Conservation (phyloP, 163 green algal genomes). For the Chlamydomonas reinhardtii region DNA sequence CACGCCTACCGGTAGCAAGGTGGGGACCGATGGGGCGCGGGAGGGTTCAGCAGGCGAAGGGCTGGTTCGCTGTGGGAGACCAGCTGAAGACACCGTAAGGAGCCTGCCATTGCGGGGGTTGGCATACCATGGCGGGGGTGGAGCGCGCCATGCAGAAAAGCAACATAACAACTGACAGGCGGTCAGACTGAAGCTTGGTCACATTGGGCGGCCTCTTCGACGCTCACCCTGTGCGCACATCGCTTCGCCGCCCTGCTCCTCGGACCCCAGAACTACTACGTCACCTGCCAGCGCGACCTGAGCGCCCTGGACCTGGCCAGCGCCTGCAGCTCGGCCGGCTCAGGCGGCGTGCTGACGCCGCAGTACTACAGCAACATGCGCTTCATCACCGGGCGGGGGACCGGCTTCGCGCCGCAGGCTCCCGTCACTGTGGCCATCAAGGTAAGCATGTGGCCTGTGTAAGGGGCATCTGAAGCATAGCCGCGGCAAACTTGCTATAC, state of each 20-base stretch:
- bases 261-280: conserved; percentile 12
- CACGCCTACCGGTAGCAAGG: conserved; percentile 7
- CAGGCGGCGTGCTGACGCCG: conserved; percentile 9
- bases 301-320: neutral
- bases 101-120: no score
- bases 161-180: no score
- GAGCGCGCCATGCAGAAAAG: no score
- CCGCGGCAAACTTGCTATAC: no score
- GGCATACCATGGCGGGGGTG: no score
- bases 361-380: conserved; percentile 18
- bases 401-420: neutral
- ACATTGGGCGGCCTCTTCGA: no score
- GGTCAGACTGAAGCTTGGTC: no score
- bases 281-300: conserved; percentile 22
- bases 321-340: conserved; percentile 2
- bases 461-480: no score
- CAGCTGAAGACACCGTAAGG: no score
- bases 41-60: neutral
- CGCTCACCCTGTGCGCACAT: no score
- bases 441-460: no score
- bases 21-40: neutral
- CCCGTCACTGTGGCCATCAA: neutral
- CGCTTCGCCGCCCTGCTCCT: neutral
- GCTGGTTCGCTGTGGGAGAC: no score
- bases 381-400: neutral